Percentiles rank a stretch among this genome's conserved stretches.
phyloP scores from a whole-genome alignment of 2,329 filamentous ascomycete genomes.

The Ophiostoma fasciatum region DNA sequence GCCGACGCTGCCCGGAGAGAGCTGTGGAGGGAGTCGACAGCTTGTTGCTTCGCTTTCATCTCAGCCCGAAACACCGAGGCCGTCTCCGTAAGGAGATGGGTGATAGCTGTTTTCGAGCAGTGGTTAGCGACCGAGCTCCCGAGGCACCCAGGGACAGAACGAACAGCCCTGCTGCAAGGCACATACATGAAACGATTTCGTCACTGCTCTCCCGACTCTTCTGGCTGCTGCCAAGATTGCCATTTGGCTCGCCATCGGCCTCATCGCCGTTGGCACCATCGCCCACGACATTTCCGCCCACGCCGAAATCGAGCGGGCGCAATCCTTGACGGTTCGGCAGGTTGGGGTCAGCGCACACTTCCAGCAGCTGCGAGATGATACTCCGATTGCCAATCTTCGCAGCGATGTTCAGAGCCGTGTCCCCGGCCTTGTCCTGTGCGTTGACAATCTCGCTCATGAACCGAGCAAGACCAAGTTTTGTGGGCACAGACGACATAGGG shows the following conservation, averaged over 20 bases:
- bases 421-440: conserved; percentile 81
- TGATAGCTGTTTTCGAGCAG: conserved; percentile 55
- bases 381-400: conserved; percentile 85
- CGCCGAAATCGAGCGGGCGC: conserved; percentile 84
- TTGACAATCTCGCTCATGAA: conserved; percentile 98
- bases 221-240: conserved; percentile 30
- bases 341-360: conserved; percentile 86
- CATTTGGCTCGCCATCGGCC: conserved; percentile 27
- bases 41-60: conserved; percentile 68
- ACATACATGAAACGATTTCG: conserved; percentile 66
- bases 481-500: conserved; percentile 21
- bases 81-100: conserved; percentile 65
- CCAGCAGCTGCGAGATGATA: conserved; percentile 90
- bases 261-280: conserved; percentile 27
- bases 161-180: too few species aligned
- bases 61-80: conserved; percentile 66
- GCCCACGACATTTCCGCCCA: conserved; percentile 50
- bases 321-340: conserved; percentile 84
- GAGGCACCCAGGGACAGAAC: too few species aligned
- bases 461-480: conserved; percentile 70
- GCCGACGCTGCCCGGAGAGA: conserved; percentile 69
- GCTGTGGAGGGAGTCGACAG: conserved; percentile 67
- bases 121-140: too few species aligned
- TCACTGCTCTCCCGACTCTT: conserved; percentile 58
- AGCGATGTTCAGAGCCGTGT: conserved; percentile 88